Percentiles rank a stretch among this genome's conserved stretches.
Conservation (phyloP, 2,329 filamentous ascomycete species). For the Periconia sp. region DNA sequence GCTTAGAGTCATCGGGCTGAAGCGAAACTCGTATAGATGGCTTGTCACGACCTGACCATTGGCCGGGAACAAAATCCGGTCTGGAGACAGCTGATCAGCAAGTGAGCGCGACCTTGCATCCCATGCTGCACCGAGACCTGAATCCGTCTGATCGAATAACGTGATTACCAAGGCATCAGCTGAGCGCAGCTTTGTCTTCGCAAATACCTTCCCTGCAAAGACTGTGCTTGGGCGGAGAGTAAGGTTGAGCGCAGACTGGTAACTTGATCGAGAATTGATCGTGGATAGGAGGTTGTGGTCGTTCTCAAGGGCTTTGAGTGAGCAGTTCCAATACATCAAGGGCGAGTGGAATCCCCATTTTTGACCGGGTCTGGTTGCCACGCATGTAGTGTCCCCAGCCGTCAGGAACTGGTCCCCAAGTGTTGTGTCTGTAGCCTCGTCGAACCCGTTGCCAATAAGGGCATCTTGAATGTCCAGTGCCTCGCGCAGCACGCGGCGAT, state of each 20-base stretch:
- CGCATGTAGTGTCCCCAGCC: constrained; percentile 19
- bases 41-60: constrained; percentile 62
- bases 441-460: constrained; percentile 61
- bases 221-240: constrained; percentile 79
- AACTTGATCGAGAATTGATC: constrained; percentile 68
- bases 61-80: constrained; percentile 70
- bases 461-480: constrained; percentile 74
- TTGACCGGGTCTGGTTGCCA: constrained; percentile 57
- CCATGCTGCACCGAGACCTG: constrained; percentile 70
- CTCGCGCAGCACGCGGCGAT: constrained; percentile 67
- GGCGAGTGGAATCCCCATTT: constrained; percentile 85
- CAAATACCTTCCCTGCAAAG: constrained; percentile 80
- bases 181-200: constrained; percentile 69
- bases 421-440: constrained; percentile 6
- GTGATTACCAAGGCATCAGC: constrained; percentile 82
- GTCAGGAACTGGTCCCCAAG: constrained; percentile 7
- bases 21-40: constrained; percentile 78
- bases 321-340: constrained; percentile 79
- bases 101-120: constrained; percentile 64
- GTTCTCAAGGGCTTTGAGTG: constrained; percentile 60
- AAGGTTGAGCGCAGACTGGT: constrained; percentile 72
- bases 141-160: constrained; percentile 71
- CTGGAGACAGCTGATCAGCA: constrained; percentile 54
- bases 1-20: constrained; percentile 71
- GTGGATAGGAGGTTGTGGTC: constrained; percentile 71